Evolutionary conservation across 2,329 filamentous ascomycete genomes (phyloP).

Genomic region (Microcyclospora pomicola): DNA sequence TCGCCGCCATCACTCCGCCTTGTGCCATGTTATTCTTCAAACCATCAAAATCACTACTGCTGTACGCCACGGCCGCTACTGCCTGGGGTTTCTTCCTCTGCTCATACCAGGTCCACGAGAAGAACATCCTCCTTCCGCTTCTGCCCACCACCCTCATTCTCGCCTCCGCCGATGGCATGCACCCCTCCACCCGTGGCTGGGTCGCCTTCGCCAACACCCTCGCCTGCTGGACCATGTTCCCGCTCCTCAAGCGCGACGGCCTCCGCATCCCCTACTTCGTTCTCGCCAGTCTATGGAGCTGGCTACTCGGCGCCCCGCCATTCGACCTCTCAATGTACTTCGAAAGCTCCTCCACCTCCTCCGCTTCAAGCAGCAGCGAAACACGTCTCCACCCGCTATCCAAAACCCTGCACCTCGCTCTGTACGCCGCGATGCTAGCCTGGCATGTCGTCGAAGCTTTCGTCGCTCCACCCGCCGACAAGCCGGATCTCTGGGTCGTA

Average conservation of each 20-base stretch:
- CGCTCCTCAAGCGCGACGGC: constrained; percentile 72
- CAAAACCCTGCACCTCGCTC: constrained; percentile 59
- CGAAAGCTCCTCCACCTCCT: constrained; percentile 5
- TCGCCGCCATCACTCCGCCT: constrained; percentile 62
- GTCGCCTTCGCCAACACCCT: constrained; percentile 90
- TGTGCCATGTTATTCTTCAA: constrained; percentile 67
- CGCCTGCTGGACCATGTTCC: constrained; percentile 86
- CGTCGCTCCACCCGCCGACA: constrained; percentile 52
- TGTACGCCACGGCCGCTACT: constrained; percentile 65
- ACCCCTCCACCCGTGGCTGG: constrained; percentile 68
- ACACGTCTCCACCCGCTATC: constrained; percentile 7
- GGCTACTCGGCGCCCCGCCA: constrained; percentile 75
- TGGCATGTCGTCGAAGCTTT: constrained; percentile 72
- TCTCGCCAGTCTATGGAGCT: constrained; percentile 77
- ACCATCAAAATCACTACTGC: constrained; percentile 63
- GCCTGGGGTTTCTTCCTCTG: constrained; percentile 97
- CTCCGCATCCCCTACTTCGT: constrained; percentile 74
- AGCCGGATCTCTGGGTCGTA: constrained; percentile 92
- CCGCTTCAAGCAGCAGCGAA: too few relatives aligned
- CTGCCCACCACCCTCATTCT: constrained; percentile 87
- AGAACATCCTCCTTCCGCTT: constrained; percentile 83
- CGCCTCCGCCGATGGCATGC: constrained; percentile 62
- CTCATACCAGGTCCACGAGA: constrained; percentile 96
- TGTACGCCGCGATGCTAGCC: constrained; percentile 61
- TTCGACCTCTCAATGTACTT: constrained; percentile 54